Evolutionary conservation across 2,329 filamentous ascomycete species (phyloP), one percentile per base, ranked within the genome.

Genomic region (Neopestalotiopsis clavispora): DNA sequence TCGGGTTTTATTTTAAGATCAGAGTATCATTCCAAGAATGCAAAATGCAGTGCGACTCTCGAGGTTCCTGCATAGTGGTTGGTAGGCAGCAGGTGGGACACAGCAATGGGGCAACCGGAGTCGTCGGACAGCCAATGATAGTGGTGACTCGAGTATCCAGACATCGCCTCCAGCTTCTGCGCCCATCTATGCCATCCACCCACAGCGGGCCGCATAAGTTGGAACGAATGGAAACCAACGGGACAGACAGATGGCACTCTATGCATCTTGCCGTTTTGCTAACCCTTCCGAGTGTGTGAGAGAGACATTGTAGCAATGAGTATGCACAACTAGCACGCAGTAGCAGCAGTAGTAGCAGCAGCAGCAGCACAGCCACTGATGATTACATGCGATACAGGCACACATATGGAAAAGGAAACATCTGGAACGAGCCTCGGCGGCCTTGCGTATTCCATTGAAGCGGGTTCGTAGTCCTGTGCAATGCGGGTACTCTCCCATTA

Each of bases 51-150:
- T 64, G 61, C 23, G 40, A 64, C 42, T 64, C 14, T 64, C 34
- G 40, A 28, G 20, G 61, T 64, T 64, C 61, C 61, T 64, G 61
- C 61, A 64, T 64, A 12, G 38, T 10, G 14, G n/a, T 45, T 23
- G 40, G 34, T 38, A 49, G 14, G 4, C 10, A 17, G 45, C 32
- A n/a, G n/a, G 14, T 42, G 23, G 34, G 32, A 42, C 1, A 34
- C 6, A 38, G 6, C 40, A 20, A 6, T 17, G n/a, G 20, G 59
- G 13, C 14, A 32, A 28, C n/a, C 40, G 40, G 40, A 20, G 38
- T 64, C 10, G 57, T 59, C 57, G 42, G 17, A 28, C 38, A 38
- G n/a, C 28, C 34, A 64, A 64, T 38, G 10, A 38, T 49, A 62
- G 59, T 28, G 61, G 61, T 28, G 23, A 10, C 23, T 49, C 20